Evolutionary conservation across 164 flowering plant species (phyloP), one percentile per base, ranked within the genome.

Genomic region (Akebia trifoliata): DNA sequence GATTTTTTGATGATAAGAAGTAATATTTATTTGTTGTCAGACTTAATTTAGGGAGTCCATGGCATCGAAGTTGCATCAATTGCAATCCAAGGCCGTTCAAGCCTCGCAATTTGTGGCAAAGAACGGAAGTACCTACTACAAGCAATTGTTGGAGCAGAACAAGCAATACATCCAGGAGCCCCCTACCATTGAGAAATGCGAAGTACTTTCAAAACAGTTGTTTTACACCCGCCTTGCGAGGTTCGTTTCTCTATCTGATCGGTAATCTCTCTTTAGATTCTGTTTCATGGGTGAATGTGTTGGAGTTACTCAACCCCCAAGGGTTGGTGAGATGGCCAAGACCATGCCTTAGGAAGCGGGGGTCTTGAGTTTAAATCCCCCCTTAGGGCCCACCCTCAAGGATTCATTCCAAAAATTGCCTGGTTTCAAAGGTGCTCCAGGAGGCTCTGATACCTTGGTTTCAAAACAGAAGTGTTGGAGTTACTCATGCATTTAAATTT

Each of bases 221-320:
- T 70, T 79, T 6, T 81, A 81, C 67, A 81, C 86, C 22, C 84
- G 86, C 39, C 86, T 81, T 69, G 86, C 86, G 11, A 81, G 86
- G 86, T 81, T 35, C 52, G 22, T 57, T 18, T 28, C 57, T 24
- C 1, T 18, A 7, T 10, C n/a, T 35, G 25, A 10, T 25, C 14
- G 0, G 24, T 44, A 22, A 34, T 2, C 26, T 20, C 2, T 6
- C 14, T 57, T 28, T 21, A 4, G 10, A 2, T 34, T 47, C 2
- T 45, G 5, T 6, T 30, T 4, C 6, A 7, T 20, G 45, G 38
- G 37, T 29, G 35, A 31, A 3, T 20, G 18, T 34, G 22, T 3
- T 15, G 6, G 18, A 48, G 14, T 53, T 10, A 15, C 25, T 4
- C 5, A n/a, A n/a, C n/a, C n/a, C n/a, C n/a, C n/a, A n/a, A n/a